These are phyloP conservation scores for Mycosarcoma maydis DNA, from an alignment of 1,284 basidiomycete genomes.

Conservation along the genomic window DNA sequence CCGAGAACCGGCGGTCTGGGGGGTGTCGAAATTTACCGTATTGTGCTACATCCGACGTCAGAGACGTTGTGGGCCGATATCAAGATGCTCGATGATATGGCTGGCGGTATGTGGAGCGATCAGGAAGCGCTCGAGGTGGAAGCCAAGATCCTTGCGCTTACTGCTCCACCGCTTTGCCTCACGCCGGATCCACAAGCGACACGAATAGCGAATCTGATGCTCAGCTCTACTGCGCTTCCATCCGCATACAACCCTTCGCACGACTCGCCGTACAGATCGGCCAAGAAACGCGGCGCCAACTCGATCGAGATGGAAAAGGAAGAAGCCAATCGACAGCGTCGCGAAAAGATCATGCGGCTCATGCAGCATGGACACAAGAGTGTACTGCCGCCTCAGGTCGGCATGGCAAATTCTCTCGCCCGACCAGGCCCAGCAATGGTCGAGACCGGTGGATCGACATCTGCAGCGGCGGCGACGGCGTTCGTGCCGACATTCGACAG, in stretches of 20 bases:
- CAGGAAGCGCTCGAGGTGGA: conserved; percentile 62
- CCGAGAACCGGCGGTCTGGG: conserved; percentile 25
- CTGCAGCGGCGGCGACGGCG: conserved; percentile 18
- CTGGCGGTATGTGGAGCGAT: conserved; percentile 59
- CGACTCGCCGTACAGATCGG: conserved; percentile 35
- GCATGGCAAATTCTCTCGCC: neutral
- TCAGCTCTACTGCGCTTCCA: conserved; percentile 56
- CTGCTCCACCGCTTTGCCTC: conserved; percentile 62
- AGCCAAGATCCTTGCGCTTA: conserved; percentile 56
- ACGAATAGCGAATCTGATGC: conserved; percentile 63
- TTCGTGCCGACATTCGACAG: conserved; percentile 56
- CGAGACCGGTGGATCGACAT: neutral
- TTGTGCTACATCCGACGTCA: conserved; percentile 59
- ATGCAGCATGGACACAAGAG: conserved; percentile 56
- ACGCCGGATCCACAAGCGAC: conserved; percentile 59
- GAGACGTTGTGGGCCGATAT: conserved; percentile 63
- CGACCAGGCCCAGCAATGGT: conserved; percentile 5
- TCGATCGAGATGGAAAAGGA: conserved; percentile 59
- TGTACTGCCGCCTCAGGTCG: conserved; percentile 3
- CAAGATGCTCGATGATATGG: conserved; percentile 54
- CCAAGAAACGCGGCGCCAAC: conserved; percentile 50
- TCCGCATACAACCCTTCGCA: conserved; percentile 41
- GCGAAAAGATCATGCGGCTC: conserved; percentile 61
- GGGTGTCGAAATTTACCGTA: conserved; percentile 59
- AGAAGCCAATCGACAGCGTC: conserved; percentile 40